Evolutionary conservation across 2,329 filamentous ascomycete genomes (phyloP), one percentile per base, ranked within the genome.

Genomic region (Dothideomycetes sp.): DNA sequence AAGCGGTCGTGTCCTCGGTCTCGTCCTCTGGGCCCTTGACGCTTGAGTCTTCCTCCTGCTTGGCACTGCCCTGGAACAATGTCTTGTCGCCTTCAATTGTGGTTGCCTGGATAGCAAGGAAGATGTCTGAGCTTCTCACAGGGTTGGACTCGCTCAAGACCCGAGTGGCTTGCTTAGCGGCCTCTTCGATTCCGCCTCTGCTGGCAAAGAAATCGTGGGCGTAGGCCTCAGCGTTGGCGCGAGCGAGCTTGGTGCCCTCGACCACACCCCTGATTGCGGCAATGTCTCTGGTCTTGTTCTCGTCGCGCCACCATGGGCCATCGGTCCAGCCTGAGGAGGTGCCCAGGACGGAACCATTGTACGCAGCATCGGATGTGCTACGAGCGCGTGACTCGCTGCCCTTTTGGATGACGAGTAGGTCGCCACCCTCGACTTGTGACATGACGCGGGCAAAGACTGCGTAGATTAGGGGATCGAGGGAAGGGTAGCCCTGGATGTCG

Each of bases 371-470:
- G 2, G 77, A 77, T 31, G 73, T 72, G 32, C 79, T 75, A 16
- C 55, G 79, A 19, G 77, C 78, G 34, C 79, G 75, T 36, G 80
- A 84, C 62, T 96, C 91, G 45, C 86, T 83, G 15, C 91, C 91
- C 29, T 88, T 84, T 64, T 98, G 91, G 45, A 96, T 79, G 40
- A 98, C 91, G 39, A 96, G 73, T 14, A 98, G 72, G 54, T 96
- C 91, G 40, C 91, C 91, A 48, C 91, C 91, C 64, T 98, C 91
- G 34, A 98, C 91, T 65, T 98, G 91, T n/a, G 87, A 77, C 91
- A 98, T 98, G 54, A 98, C 88, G 38, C 87, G 81, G 40, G 83
- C 83, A 66, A 98, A 98, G 47, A 91, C 87, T 42, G 75, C 75
- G 63, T 96, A 86, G 52, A 96, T 85, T 40, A 95, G 74, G 14